Conservation (phyloP, 306 rosid species). For the Lathyrus tuberosus region DNA sequence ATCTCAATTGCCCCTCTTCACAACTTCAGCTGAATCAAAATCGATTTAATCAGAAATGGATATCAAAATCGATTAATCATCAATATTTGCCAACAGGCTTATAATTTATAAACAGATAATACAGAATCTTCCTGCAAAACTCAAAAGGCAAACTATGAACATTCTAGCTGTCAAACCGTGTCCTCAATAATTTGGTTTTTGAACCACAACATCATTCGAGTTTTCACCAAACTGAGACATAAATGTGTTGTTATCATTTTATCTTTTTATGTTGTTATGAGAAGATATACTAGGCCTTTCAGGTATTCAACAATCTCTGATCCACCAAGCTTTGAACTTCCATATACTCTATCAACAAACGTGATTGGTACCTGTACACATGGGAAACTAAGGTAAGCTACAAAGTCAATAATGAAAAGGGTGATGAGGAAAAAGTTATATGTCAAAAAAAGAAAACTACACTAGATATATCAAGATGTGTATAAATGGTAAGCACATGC, state of each 20-base stretch:
- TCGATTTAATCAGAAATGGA: background rate
- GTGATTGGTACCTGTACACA: constrained; percentile 83
- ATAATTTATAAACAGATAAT: constrained; percentile 9
- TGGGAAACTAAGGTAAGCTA: constrained; percentile 36
- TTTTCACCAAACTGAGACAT: constrained; percentile 16
- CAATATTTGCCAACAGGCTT: background rate
- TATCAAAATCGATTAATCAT: background rate
- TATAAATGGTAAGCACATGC: background rate
- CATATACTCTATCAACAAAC: constrained; percentile 93
- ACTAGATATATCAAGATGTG: background rate
- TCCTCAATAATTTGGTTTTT: background rate
- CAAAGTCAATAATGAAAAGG: constrained; percentile 29
- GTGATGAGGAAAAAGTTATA: background rate
- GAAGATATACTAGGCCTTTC: constrained; percentile 80
- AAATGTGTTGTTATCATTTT: constrained; percentile 16
- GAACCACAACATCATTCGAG: constrained; percentile 30
- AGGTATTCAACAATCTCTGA: constrained; percentile 95
- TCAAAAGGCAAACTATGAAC: constrained; percentile 3
- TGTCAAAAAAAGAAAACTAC: background rate
- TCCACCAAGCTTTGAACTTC: constrained; percentile 98
- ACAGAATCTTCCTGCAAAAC: constrained; percentile 24
- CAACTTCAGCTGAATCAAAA: constrained; percentile 22
- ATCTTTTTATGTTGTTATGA: constrained; percentile 66
- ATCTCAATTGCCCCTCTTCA: no score
- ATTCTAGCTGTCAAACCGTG: constrained; percentile 26